Conservation (phyloP, 805 yeast genomes). For the Yamadazyma philogaea region DNA sequence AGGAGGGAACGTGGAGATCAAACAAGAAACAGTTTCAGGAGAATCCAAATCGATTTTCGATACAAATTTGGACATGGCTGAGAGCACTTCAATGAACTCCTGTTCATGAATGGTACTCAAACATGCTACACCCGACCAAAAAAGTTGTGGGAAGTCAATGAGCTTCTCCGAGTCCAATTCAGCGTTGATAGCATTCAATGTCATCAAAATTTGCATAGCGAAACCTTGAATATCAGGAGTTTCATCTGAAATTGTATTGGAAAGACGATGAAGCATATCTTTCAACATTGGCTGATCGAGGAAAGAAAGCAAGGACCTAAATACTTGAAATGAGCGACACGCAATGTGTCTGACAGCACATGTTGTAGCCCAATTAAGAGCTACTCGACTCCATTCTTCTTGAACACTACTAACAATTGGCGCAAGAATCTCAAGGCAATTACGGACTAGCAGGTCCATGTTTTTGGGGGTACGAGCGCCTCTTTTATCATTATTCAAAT, state of each 20-base stretch:
- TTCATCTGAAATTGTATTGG: constrained; percentile 90
- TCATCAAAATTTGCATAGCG: constrained; percentile 95
- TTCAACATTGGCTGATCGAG: constrained; percentile 85
- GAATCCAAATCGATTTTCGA: constrained; percentile 84
- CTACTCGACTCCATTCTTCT: constrained; percentile 78
- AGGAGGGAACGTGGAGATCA: constrained; percentile 84
- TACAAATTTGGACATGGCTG: constrained; percentile 76
- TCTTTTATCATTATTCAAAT: constrained; percentile 64
- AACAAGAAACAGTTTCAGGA: constrained; percentile 77
- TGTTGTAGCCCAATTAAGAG: constrained; percentile 93
- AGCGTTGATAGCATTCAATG: constrained; percentile 87
- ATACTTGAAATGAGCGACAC: constrained; percentile 91
- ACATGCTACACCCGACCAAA: constrained; percentile 95
- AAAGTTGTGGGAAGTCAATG: constrained; percentile 85
- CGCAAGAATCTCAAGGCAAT: constrained; percentile 55
- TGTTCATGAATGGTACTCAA: constrained; percentile 86
- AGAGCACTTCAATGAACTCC: constrained; percentile 84
- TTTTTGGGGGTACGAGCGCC: constrained; percentile 83
- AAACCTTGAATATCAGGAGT: constrained; percentile 91
- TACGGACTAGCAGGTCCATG: constrained; percentile 74
- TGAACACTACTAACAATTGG: constrained; percentile 53
- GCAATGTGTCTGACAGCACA: constrained; percentile 97
- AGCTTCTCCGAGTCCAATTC: constrained; percentile 75
- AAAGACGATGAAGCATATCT: constrained; percentile 89
- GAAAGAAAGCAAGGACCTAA: constrained; percentile 76